These are phyloP conservation scores for Phytophthora sp. DNA, from an alignment of 352 stramenopile genomes.

Conservation along the genomic window DNA sequence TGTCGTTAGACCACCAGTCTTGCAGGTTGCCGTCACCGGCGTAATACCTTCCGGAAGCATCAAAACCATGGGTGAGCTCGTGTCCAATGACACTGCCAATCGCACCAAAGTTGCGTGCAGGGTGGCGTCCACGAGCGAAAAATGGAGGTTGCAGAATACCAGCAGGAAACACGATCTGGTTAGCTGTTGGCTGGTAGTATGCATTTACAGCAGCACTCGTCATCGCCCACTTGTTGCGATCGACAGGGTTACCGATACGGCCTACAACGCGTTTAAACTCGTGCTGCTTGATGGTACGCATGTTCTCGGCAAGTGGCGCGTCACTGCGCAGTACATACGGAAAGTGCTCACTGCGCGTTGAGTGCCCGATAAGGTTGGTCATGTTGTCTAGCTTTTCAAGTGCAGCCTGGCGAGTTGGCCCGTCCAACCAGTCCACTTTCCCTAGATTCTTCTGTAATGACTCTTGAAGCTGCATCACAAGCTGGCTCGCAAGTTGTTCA, in stretches of 20 bases:
- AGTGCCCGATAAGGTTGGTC: slow-evolving; percentile 76
- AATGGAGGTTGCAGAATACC: slow-evolving; percentile 96
- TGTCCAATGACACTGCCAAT: slow-evolving; percentile 95
- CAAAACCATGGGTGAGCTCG: slow-evolving; percentile 97
- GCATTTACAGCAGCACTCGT: slow-evolving; percentile 93
- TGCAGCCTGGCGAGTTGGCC: slow-evolving; percentile 76
- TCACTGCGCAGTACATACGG: slow-evolving; percentile 55
- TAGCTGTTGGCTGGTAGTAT: slow-evolving; percentile 73
- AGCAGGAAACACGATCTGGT: slow-evolving; percentile 96
- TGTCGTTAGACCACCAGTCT: slow-evolving; percentile 93
- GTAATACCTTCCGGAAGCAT: slow-evolving; percentile 92
- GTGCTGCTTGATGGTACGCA: slow-evolving; percentile 50
- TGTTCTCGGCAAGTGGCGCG: slow-evolving; percentile 51
- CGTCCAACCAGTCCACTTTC: slow-evolving; percentile 91
- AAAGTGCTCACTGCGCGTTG: slow-evolving; percentile 48
- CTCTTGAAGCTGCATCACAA: slow-evolving; percentile 88
- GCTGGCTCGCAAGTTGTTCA: slow-evolving; percentile 78
- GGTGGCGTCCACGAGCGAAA: slow-evolving; percentile 83
- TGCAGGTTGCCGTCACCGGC: slow-evolving; percentile 90
- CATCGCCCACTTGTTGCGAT: slow-evolving; percentile 90
- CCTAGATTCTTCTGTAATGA: slow-evolving; percentile 79
- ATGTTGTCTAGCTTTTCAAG: slow-evolving; percentile 90
- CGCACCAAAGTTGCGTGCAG: slow-evolving; percentile 93
- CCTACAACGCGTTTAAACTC: slow-evolving; percentile 51
- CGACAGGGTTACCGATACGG: slow-evolving; percentile 48